Percentiles rank a stretch among this genome's conserved stretches.
phyloP scores from a whole-genome alignment of 2,329 filamentous ascomycete species.

The Epichloe typhina region DNA sequence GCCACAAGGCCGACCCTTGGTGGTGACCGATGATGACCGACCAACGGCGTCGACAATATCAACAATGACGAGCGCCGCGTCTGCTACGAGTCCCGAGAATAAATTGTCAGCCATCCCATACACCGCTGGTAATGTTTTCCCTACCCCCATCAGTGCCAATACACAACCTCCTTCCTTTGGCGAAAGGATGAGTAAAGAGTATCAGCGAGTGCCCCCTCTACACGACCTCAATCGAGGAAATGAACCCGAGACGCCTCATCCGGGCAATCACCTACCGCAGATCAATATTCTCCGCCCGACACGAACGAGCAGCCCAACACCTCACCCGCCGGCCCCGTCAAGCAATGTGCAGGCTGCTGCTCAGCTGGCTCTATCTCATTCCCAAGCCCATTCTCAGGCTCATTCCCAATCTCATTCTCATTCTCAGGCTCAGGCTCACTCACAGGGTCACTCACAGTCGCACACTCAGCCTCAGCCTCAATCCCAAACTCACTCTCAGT shows the following conservation, averaged over 20 bases:
- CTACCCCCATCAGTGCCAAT: conserved; percentile 49
- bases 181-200: conserved; percentile 42
- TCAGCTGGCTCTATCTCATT: conserved; percentile 44
- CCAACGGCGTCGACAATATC: conserved; percentile 47
- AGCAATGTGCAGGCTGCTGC: conserved; percentile 39
- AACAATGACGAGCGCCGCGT: conserved; percentile 41
- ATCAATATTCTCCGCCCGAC: conserved; percentile 42
- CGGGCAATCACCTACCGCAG: conserved; percentile 39
- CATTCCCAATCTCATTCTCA: conserved; percentile 41
- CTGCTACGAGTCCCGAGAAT: conserved; percentile 44
- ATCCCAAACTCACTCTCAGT: conserved; percentile 28
- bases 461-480: neutral
- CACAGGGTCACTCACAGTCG: conserved; percentile 16
- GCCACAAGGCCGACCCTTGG: conserved; percentile 42
- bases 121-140: conserved; percentile 41
- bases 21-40: conserved; percentile 41
- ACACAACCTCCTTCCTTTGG: conserved; percentile 30
- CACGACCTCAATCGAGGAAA: conserved; percentile 41
- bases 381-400: conserved; percentile 32
- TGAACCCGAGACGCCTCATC: conserved; percentile 41
- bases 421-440: conserved; percentile 27
- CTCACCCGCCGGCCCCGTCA: conserved; percentile 22
- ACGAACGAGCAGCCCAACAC: conserved; percentile 33
- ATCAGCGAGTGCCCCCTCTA: conserved; percentile 46
- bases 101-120: conserved; percentile 48